Evolutionary conservation across 2,329 filamentous ascomycete species (phyloP).

Genomic region (Aureobasidium namibiae): DNA sequence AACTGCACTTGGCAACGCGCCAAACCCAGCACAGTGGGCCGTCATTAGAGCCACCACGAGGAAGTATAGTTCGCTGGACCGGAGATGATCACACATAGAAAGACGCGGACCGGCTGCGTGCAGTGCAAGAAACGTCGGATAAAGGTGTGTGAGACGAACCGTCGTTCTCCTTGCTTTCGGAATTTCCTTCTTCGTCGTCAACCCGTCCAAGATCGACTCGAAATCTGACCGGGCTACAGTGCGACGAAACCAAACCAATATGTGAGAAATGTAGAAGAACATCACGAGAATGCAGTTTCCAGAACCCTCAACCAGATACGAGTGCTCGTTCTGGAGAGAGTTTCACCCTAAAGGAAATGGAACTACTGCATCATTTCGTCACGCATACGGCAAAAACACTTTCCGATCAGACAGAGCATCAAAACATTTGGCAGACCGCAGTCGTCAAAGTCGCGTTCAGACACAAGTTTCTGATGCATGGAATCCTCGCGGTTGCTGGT

Average conservation of each 20-base stretch:
- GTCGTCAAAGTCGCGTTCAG: constrained; percentile 17
- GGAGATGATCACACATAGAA: constrained; percentile 16
- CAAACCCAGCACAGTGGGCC: constrained; percentile 4
- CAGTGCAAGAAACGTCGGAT: constrained; percentile 20
- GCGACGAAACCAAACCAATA: constrained; percentile 14
- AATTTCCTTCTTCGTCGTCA: background rate
- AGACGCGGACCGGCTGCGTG: constrained; percentile 18
- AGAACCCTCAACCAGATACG: constrained; percentile 7
- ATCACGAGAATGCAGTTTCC: constrained; percentile 14
- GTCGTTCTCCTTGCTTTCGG: background rate
- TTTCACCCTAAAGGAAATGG: constrained; percentile 15
- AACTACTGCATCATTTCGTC: constrained; percentile 18
- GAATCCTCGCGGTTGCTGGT: constrained; percentile 21
- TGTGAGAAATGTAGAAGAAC: constrained; percentile 16
- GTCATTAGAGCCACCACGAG: background rate
- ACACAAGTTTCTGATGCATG: constrained; percentile 21
- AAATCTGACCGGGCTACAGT: constrained; percentile 11
- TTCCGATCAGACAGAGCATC: background rate
- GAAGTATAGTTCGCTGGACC: background rate
- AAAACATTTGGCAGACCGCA: constrained; percentile 18
- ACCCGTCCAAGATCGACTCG: background rate
- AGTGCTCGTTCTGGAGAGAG: background rate
- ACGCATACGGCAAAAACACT: constrained; percentile 13
- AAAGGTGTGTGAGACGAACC: constrained; percentile 14
- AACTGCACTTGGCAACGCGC: constrained; percentile 6